Percentiles rank a stretch among this genome's conserved stretches.
Conservation (phyloP, 345 rosid species). For the Combretum micranthum region DNA sequence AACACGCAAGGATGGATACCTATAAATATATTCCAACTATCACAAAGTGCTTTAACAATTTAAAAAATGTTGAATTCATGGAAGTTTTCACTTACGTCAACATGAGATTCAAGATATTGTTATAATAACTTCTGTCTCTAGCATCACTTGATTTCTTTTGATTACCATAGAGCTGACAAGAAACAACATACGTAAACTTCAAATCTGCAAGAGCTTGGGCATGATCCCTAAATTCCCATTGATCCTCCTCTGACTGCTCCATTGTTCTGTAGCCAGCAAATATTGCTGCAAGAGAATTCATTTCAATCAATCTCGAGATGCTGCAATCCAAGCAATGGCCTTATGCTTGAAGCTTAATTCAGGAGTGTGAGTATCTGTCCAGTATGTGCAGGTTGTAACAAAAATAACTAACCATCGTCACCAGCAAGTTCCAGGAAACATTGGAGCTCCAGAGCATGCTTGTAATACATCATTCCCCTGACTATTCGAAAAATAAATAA, state of each 20-base stretch:
- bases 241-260: conserved; percentile 23
- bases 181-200: conserved; percentile 95
- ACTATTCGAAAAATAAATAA: conserved; percentile 26
- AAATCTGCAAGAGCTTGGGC: conserved; percentile 73
- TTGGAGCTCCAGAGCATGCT: conserved; percentile 70
- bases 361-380: neutral
- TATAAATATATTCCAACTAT: conserved; percentile 11
- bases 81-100: conserved; percentile 45
- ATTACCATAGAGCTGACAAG: conserved; percentile 87
- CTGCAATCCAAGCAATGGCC: too few relatives aligned
- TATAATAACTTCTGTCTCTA: conserved; percentile 60
- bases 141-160: conserved; percentile 63
- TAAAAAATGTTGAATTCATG: too few relatives aligned
- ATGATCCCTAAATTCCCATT: conserved; percentile 17
- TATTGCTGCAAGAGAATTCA: conserved; percentile 31
- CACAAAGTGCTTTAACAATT: too few relatives aligned
- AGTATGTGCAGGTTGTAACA: conserved; percentile 6
- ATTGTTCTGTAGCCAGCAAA: conserved; percentile 23
- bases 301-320: too few relatives aligned
- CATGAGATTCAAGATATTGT: conserved; percentile 81
- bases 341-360: too few relatives aligned
- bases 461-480: conserved; percentile 98
- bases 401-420: conserved; percentile 48
- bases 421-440: conserved; percentile 56
- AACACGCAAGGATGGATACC: conserved; percentile 90